phyloP scores from a whole-genome alignment of 169 alveolate genomes.

The Eimeria maxima region DNA sequence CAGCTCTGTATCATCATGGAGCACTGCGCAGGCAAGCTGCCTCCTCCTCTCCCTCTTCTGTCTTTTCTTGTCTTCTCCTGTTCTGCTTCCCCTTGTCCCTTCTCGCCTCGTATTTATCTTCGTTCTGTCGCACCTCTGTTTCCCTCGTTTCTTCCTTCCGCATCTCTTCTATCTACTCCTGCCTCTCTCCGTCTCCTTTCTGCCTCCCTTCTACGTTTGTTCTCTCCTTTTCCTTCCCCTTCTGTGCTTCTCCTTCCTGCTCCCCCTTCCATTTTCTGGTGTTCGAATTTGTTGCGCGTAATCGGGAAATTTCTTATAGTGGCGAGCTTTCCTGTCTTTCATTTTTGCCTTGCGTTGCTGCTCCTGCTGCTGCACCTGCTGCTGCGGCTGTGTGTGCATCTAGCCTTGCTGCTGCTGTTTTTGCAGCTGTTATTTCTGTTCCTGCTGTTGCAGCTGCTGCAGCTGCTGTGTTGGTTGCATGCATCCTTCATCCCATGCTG shows the following conservation, averaged over 20 bases:
- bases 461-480: too few relatives aligned
- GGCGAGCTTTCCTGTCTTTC: not conserved
- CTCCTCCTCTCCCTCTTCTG: not conserved
- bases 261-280: not conserved
- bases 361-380: not conserved
- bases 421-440: too few relatives aligned
- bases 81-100: slow-evolving; percentile 11
- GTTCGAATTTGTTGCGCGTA: too few relatives aligned
- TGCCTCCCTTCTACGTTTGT: not conserved
- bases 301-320: not conserved
- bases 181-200: not conserved
- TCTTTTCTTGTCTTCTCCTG: not conserved
- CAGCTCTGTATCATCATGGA: slow-evolving; percentile 95
- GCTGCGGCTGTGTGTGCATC: not conserved
- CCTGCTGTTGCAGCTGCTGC: too few relatives aligned
- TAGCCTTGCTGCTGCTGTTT: too few relatives aligned
- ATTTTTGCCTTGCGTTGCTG: not conserved
- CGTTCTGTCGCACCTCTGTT: not conserved
- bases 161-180: not conserved
- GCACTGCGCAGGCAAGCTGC: slow-evolving; percentile 91
- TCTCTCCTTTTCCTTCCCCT: too few relatives aligned
- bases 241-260: not conserved
- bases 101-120: not conserved
- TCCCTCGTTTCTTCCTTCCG: not conserved
- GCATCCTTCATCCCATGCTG: too few relatives aligned